A percentile compares a stretch with the other conserved stretches of the same genome.
These are phyloP conservation scores for Exophiala sp. DNA, from an alignment of 2,329 filamentous ascomycete species.

Conservation along the genomic window DNA sequence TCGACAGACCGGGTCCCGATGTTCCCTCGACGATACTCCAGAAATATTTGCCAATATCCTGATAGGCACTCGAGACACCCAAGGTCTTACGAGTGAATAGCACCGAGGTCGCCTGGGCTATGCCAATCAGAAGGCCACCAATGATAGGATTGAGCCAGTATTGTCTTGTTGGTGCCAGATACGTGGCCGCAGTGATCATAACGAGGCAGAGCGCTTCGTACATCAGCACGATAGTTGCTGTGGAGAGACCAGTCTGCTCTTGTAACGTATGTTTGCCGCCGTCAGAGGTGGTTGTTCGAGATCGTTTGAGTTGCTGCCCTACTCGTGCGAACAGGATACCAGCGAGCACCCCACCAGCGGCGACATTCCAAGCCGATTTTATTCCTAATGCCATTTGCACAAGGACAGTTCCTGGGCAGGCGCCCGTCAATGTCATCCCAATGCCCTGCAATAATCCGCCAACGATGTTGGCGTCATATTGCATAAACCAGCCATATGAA, in stretches of 20 bases:
- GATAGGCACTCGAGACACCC: conserved; percentile 60
- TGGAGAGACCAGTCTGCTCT: conserved; percentile 20
- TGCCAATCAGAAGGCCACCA: conserved; percentile 58
- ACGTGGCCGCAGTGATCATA: conserved; percentile 35
- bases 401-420: conserved; percentile 64
- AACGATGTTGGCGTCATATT: conserved; percentile 63
- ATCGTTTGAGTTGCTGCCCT: conserved; percentile 11
- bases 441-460: conserved; percentile 60
- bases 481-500: conserved; percentile 51
- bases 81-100: conserved; percentile 53
- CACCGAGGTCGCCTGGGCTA: conserved; percentile 57
- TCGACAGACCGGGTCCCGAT: conserved; percentile 34
- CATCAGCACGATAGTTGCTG: conserved; percentile 34
- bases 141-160: conserved; percentile 45
- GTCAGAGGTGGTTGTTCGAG: neutral
- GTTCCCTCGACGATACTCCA: conserved; percentile 40
- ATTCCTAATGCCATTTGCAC: conserved; percentile 58
- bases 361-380: conserved; percentile 49
- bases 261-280: conserved; percentile 17
- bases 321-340: conserved; percentile 41
- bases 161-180: conserved; percentile 17
- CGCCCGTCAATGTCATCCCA: conserved; percentile 65
- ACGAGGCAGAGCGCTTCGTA: conserved; percentile 45
- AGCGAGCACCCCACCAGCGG: conserved; percentile 55
- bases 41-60: conserved; percentile 57